Evolutionary conservation across 345 rosid genomes (phyloP), one percentile per base, ranked within the genome.

Genomic region (Gossypium herbaceum): DNA sequence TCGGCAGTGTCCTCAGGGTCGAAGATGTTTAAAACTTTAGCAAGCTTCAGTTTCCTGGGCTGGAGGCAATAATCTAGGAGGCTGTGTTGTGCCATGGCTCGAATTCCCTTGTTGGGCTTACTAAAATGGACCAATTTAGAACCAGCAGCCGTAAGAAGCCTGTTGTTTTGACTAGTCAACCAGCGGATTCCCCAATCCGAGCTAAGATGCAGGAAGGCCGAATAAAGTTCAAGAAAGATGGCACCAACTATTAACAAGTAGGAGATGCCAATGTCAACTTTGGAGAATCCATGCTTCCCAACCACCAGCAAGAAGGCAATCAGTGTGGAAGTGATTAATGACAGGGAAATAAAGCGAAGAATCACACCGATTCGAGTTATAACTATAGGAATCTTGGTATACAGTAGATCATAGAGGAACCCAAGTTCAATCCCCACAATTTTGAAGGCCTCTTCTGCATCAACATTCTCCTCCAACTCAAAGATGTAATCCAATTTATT

Each of bases 221-320:
- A 70, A 54, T 73, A 73, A 16, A 76, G 7, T 34, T 86, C 85
- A 8, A 81, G 27, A 24, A 76, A 13, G 45, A 80, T 58, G 2
- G 84, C 83, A 2, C 66, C 78, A 6, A 34, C 68, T 16, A 82
- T 75, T 52, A 82, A 58, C 16, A 62, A 17, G 13, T 57, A 81
- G 41, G 85, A 67, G 45, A 80, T 43, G 45, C 43, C 41, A 17
- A 73, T 44, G 76, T 47, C 76, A 44, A 54, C 54, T 22, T 9
- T 20, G 0, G 24, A 20, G 17, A 1, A 1, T 34, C 39, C 9
- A 22, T 9, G 48, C 11, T 44, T 54, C 24, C 39, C 56, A 25
- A 75, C 51, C 12, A 55, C 2, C 12, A 34, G 9, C 34, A 70
- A 43, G 66, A 55, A 75, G 4, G 72, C 56, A 34, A 64, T 41